Percentiles rank a stretch among this genome's conserved stretches.
phyloP scores from a whole-genome alignment of 805 yeast species.

The Huiozyma naganishii region DNA sequence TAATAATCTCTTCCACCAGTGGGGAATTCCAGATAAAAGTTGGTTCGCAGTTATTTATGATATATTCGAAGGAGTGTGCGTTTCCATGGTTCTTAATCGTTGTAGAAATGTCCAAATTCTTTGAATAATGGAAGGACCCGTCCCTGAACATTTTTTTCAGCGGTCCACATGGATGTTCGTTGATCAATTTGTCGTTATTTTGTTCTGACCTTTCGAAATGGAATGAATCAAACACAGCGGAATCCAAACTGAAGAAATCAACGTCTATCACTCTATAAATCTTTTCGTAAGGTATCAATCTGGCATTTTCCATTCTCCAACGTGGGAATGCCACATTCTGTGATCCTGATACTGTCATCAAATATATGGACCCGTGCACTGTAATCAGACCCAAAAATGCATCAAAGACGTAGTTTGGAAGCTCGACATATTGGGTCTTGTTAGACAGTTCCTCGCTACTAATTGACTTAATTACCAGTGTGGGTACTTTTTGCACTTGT shows the following conservation, averaged over 20 bases:
- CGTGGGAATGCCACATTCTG: slow-evolving; percentile 50
- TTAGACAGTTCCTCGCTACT: slow-evolving; percentile 30
- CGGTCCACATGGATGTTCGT: slow-evolving; percentile 72
- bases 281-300: slow-evolving; percentile 33
- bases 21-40: slow-evolving; percentile 87
- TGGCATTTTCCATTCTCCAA: slow-evolving; percentile 16
- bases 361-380: slow-evolving; percentile 42
- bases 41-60: slow-evolving; percentile 46
- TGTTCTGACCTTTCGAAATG: slow-evolving; percentile 18
- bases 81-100: slow-evolving; percentile 63
- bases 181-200: slow-evolving; percentile 24
- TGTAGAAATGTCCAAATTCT: slow-evolving; percentile 82
- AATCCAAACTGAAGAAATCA: slow-evolving; percentile 53
- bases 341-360: slow-evolving; percentile 47
- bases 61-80: slow-evolving; percentile 27
- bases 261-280: slow-evolving; percentile 48
- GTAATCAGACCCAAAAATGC: slow-evolving; percentile 56
- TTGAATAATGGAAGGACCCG: slow-evolving; percentile 84
- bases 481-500: slow-evolving; percentile 12
- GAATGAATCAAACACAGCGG: slow-evolving; percentile 40
- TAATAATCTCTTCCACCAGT: slow-evolving; percentile 68
- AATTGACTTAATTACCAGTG: slow-evolving; percentile 45
- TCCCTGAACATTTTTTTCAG: slow-evolving; percentile 62
- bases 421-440: slow-evolving; percentile 32
- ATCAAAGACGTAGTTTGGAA: slow-evolving; percentile 27